Conservation (phyloP, 1,284 basidiomycete species). For the Bondarzewia mesenterica region DNA sequence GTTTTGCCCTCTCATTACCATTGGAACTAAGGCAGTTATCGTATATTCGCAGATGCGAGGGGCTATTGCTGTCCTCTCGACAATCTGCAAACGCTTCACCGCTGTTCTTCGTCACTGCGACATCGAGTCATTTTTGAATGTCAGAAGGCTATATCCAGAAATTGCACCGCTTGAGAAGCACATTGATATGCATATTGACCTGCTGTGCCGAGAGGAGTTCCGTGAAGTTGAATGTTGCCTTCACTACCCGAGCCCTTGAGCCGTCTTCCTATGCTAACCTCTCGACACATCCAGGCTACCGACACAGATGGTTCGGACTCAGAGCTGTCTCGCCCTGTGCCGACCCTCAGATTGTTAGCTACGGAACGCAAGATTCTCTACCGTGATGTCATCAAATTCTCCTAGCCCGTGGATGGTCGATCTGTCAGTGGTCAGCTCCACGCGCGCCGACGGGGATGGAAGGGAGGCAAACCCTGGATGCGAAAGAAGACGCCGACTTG, state of each 20-base stretch:
- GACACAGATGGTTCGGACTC: conserved; percentile 57
- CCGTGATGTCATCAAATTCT: conserved; percentile 76
- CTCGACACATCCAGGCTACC: conserved; percentile 49
- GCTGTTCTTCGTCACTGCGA: conserved; percentile 73
- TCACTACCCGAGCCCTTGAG: conserved; percentile 41
- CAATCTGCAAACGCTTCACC: conserved; percentile 81
- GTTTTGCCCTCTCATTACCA: neutral
- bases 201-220: conserved; percentile 82
- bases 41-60: conserved; percentile 57
- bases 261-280: conserved; percentile 49
- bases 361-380: conserved; percentile 79
- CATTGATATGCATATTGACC: conserved; percentile 85
- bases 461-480: conserved; percentile 51
- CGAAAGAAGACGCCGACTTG: conserved; percentile 71
- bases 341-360: conserved; percentile 58
- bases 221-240: conserved; percentile 87
- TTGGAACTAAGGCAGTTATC: neutral
- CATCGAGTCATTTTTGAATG: conserved; percentile 75
- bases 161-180: conserved; percentile 84
- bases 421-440: conserved; percentile 53
- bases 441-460: conserved; percentile 31
- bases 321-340: conserved; percentile 34
- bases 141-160: conserved; percentile 81
- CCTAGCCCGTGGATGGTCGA: conserved; percentile 80
- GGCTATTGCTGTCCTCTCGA: conserved; percentile 71